Base-by-base conservation (phyloP, 2,329 filamentous ascomycete genomes). In the Aspergillus transmontanensis region DNA sequence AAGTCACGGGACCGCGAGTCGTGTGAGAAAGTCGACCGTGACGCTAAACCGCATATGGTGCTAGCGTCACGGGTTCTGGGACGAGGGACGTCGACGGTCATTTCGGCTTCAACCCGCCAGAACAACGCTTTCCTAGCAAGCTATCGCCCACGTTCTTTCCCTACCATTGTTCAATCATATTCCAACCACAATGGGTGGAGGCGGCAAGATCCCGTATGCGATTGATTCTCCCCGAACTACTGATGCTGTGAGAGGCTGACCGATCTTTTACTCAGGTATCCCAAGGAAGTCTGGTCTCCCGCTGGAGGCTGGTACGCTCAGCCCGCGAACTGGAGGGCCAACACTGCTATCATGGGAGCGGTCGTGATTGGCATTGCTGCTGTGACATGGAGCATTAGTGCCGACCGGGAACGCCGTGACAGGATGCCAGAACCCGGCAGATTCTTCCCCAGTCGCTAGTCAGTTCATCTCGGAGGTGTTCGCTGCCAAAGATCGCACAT, bases 231-330 rank as follows among this genome's bases (percentile, higher is more conserved):
- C 12, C 54, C 55, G 57, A 45, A 57, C 45, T 6, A 14, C 30
- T 54, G 45, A 50, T 61, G 36, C 26, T 28, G 26, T 50, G 48
- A 43, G 58, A 57, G 57, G 59, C 74, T 77, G 59, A 77, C 69
- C 55, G 51, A 66, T 65, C 50, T 64, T 53, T 59, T 59, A 53
- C 63, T 59, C 73, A 96, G 93, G 76, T 97, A 97, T 82, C 94
- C 93, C 80, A 97, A 97, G 86, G 94, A 99, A 86, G 93, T 99
- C 86, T 99, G 95, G 95, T 98, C 95, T 76, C 95, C 95, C 66
- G 86, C 94, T 69, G 95, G 95, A 86, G 95, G 95, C 81, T 99
- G 95, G 95, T 99, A 99, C 82, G 84, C 90, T 60, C 94, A 96
- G 79, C 95, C 95, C 59, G 85, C 87, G 71, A 99, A 99, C 86